These are phyloP conservation scores for Ceratocystis diversiconidia DNA, from an alignment of 2,329 filamentous ascomycete species.

Conservation along the genomic window DNA sequence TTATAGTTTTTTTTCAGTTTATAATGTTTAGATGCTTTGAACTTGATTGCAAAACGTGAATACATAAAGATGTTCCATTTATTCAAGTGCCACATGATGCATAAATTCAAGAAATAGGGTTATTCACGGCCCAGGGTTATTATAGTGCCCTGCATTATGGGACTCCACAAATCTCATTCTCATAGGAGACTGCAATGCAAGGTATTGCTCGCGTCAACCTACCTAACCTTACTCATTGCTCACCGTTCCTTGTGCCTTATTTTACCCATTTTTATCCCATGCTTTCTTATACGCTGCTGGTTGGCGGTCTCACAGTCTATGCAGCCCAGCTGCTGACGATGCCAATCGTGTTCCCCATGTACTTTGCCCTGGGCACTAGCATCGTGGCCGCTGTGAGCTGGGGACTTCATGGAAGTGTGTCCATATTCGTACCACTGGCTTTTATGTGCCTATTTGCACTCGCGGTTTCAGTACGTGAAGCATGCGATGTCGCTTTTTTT, in stretches of 20 bases:
- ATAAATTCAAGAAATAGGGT: too few species aligned
- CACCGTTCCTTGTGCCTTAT: too few species aligned
- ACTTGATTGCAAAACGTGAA: too few species aligned
- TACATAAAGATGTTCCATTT: too few species aligned
- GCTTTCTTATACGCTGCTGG: conserved; percentile 2
- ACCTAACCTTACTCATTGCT: not conserved
- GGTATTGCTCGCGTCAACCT: not conserved
- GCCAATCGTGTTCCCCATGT: conserved; percentile 9
- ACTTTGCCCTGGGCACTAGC: conserved; percentile 3
- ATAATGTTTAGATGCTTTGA: not conserved
- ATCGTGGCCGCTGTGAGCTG: not conserved
- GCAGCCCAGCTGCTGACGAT: conserved; percentile 10
- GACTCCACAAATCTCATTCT: too few species aligned
- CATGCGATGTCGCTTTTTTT: not conserved
- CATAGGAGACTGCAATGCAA: too few species aligned
- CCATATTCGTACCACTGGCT: not conserved
- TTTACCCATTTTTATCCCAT: not conserved
- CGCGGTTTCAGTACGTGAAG: conserved; percentile 6
- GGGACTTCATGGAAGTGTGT: conserved; percentile 2
- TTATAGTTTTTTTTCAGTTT: not conserved
- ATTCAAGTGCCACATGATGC: too few species aligned
- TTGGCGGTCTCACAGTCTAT: conserved; percentile 8
- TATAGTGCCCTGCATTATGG: too few species aligned
- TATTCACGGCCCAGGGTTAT: too few species aligned
- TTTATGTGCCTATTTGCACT: not conserved